These are phyloP conservation scores for Pseudogymnoascus sp. DNA, from an alignment of 2,329 filamentous ascomycete species.

Conservation along the genomic window DNA sequence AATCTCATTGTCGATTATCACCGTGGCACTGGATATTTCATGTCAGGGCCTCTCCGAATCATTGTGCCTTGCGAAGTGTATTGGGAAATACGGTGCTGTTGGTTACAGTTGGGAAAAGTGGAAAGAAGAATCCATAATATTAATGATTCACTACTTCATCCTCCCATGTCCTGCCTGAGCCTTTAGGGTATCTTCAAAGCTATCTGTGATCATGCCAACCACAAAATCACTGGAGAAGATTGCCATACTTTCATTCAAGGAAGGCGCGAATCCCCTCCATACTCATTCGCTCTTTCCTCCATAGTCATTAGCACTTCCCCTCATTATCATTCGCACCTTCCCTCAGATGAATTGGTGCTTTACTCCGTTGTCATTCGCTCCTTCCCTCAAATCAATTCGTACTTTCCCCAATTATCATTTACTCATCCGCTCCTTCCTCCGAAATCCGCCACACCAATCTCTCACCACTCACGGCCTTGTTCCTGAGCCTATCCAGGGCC, in stretches of 20 bases:
- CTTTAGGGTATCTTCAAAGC: not conserved
- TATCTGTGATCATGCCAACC: not conserved
- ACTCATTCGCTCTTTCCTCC: not conserved
- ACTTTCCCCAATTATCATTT: not conserved
- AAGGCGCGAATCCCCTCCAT: not conserved
- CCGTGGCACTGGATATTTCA: not conserved
- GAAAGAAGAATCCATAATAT: not conserved
- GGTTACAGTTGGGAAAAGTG: not conserved
- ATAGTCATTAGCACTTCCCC: too few relatives aligned
- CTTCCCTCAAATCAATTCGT: not conserved
- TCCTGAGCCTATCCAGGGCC: constrained; percentile 38
- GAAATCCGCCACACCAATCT: constrained; percentile 33
- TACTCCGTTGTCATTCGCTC: not conserved
- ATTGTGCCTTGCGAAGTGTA: not conserved
- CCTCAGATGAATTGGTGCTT: not conserved
- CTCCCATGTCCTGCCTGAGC: not conserved
- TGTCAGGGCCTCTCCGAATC: not conserved
- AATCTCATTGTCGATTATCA: not conserved
- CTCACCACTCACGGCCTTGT: constrained; percentile 40
- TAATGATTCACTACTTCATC: not conserved
- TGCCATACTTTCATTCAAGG: not conserved
- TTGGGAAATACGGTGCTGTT: not conserved
- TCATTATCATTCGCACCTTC: too few relatives aligned
- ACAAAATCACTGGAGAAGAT: not conserved
- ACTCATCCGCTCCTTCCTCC: constrained; percentile 10